A percentile compares a stretch with the other conserved stretches of the same genome.
These are phyloP conservation scores for Tulasnella sp. DNA, from an alignment of 768 basidiomycete species.

Conservation along the genomic window DNA sequence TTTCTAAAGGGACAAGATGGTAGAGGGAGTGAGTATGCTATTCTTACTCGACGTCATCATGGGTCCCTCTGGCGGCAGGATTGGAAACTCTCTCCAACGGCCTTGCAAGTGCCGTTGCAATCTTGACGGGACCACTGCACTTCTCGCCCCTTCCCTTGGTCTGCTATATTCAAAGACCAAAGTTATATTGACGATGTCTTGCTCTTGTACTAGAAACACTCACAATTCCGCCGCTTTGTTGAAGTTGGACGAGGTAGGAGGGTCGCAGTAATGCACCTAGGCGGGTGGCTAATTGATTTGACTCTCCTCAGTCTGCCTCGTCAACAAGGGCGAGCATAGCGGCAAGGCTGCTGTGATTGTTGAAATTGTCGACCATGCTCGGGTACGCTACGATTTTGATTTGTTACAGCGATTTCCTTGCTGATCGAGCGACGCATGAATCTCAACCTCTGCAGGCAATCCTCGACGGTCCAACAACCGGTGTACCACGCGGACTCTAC, in stretches of 20 bases:
- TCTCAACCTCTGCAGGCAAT: conserved; percentile 60
- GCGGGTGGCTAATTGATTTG: background rate
- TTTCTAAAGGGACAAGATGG: background rate
- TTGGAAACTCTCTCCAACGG: background rate
- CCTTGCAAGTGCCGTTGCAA: background rate
- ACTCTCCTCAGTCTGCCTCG: conserved; percentile 69
- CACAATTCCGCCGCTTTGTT: conserved; percentile 94
- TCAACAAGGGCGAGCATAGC: conserved; percentile 78
- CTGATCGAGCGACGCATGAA: background rate
- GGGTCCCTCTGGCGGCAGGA: background rate
- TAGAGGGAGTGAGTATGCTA: conserved; percentile 2
- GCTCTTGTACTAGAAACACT: conserved; percentile 52
- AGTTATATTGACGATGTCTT: background rate
- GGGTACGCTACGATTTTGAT: conserved; percentile 52
- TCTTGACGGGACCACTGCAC: background rate
- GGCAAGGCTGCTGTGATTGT: conserved; percentile 93
- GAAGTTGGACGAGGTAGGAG: conserved; percentile 90
- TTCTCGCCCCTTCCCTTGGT: background rate
- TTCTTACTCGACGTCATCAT: background rate
- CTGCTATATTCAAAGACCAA: background rate
- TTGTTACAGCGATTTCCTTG: no score
- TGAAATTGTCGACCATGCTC: conserved; percentile 99
- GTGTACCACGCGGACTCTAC: conserved; percentile 87
- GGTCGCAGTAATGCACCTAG: background rate
- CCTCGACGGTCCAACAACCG: conserved; percentile 89